phyloP scores from a whole-genome alignment of 139 green algal species.

The Edaphochlamys debaryana region DNA sequence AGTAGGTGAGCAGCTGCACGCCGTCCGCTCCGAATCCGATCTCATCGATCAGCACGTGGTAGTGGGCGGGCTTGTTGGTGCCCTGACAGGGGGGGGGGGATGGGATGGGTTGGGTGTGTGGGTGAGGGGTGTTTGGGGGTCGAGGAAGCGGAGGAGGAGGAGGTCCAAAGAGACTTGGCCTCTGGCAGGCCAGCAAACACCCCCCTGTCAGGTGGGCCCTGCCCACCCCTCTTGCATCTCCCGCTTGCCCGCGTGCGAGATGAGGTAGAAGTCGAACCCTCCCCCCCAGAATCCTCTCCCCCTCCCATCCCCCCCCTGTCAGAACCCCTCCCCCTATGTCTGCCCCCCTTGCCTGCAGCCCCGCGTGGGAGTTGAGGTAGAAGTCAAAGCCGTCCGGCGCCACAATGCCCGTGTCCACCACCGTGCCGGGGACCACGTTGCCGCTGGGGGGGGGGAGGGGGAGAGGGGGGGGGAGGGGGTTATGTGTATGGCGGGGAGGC shows the following conservation, averaged over 20 bases:
- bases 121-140: background rate
- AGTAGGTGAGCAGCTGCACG: slow-evolving; percentile 87
- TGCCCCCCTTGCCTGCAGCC: slow-evolving; percentile 14
- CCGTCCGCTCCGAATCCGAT: slow-evolving; percentile 80
- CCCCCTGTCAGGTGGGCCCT: no score
- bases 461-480: background rate
- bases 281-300: no score
- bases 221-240: no score
- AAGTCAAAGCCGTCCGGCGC: slow-evolving; percentile 82
- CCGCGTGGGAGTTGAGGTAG: slow-evolving; percentile 87
- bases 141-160: no score
- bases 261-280: slow-evolving; percentile 95
- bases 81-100: background rate
- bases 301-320: no score
- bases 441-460: slow-evolving; percentile 24
- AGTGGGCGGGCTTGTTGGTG: slow-evolving; percentile 69
- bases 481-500: no score
- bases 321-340: no score
- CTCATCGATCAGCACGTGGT: slow-evolving; percentile 82
- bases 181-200: no score
- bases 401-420: slow-evolving; percentile 79
- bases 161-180: no score
- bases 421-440: slow-evolving; percentile 74
- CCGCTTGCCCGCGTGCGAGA: slow-evolving; percentile 83
- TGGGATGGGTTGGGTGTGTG: background rate